These are phyloP conservation scores for Microbotryum scabiosae DNA, from an alignment of 1,284 basidiomycete genomes.

Conservation along the genomic window DNA sequence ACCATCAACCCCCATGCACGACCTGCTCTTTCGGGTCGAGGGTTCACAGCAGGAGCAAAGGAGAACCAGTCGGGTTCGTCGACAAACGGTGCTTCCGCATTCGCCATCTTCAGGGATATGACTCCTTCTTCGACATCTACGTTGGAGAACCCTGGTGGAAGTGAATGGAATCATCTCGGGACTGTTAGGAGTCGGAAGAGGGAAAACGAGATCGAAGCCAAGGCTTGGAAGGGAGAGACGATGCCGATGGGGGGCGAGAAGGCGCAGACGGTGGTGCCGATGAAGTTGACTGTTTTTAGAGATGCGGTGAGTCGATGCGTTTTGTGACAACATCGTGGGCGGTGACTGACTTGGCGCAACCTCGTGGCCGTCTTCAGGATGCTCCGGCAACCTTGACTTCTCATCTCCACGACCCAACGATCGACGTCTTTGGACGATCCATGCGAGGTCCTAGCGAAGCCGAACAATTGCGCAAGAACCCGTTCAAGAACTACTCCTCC, in stretches of 20 bases:
- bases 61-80: background rate
- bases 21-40: slow-evolving; percentile 7
- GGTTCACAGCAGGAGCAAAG: background rate
- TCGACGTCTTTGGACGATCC: slow-evolving; percentile 41
- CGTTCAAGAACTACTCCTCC: slow-evolving; percentile 48
- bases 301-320: slow-evolving; percentile 40
- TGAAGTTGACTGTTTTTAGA: slow-evolving; percentile 47
- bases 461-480: slow-evolving; percentile 50
- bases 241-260: slow-evolving; percentile 31
- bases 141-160: slow-evolving; percentile 23
- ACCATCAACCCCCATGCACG: slow-evolving; percentile 3
- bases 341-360: too few species aligned
- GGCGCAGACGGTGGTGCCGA: slow-evolving; percentile 19
- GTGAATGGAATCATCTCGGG: slow-evolving; percentile 46
- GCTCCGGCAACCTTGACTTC: slow-evolving; percentile 21
- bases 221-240: slow-evolving; percentile 46
- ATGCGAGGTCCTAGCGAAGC: slow-evolving; percentile 40
- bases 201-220: slow-evolving; percentile 46
- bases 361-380: slow-evolving; percentile 3
- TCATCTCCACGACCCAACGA: slow-evolving; percentile 32
- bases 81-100: slow-evolving; percentile 40
- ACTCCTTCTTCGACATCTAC: slow-evolving; percentile 8
- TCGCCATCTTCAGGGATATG: slow-evolving; percentile 44
- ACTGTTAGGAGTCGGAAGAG: slow-evolving; percentile 45
- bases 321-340: background rate